A percentile compares a stretch with the other conserved stretches of the same genome.
Conservation (phyloP, 805 yeast genomes). For the Phaffomyces opuntiae region DNA sequence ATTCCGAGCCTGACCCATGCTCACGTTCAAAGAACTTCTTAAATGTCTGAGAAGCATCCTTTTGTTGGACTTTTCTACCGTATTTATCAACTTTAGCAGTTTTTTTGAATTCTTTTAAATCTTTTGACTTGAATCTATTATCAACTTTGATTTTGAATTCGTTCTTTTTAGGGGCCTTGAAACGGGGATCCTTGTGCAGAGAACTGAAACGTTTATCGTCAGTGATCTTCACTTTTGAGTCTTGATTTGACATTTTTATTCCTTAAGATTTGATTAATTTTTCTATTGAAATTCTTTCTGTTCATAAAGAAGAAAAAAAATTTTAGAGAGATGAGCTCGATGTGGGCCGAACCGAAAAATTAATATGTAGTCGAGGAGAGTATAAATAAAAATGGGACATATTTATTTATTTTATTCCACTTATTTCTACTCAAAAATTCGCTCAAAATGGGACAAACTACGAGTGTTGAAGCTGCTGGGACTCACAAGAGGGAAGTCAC, state of each 20-base stretch:
- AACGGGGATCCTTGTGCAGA: conserved; percentile 84
- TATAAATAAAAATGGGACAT: too few relatives aligned
- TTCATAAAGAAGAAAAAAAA: background rate
- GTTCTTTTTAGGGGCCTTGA: conserved; percentile 63
- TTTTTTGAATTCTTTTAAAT: conserved; percentile 48
- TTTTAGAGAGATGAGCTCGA: conserved; percentile 5
- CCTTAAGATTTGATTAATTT: background rate
- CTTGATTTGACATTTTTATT: background rate
- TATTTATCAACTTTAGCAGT: conserved; percentile 72
- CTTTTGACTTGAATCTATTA: conserved; percentile 68
- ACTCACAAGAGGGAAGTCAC: conserved; percentile 7
- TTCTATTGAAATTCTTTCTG: background rate
- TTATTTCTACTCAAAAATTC: background rate
- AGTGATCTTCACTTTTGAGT: conserved; percentile 25
- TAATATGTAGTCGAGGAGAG: background rate
- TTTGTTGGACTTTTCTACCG: conserved; percentile 61
- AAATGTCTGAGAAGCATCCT: conserved; percentile 33
- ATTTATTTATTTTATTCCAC: background rate
- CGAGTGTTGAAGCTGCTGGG: conserved; percentile 9
- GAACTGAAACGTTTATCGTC: conserved; percentile 71
- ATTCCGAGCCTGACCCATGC: conserved; percentile 14
- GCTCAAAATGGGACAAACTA: conserved; percentile 19
- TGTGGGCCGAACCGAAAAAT: conserved; percentile 1
- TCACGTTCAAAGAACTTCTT: conserved; percentile 31
- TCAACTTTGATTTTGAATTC: conserved; percentile 75